Evolutionary conservation across 1,139 yeast genomes (phyloP).

Genomic region (Citeromyces siamensis): DNA sequence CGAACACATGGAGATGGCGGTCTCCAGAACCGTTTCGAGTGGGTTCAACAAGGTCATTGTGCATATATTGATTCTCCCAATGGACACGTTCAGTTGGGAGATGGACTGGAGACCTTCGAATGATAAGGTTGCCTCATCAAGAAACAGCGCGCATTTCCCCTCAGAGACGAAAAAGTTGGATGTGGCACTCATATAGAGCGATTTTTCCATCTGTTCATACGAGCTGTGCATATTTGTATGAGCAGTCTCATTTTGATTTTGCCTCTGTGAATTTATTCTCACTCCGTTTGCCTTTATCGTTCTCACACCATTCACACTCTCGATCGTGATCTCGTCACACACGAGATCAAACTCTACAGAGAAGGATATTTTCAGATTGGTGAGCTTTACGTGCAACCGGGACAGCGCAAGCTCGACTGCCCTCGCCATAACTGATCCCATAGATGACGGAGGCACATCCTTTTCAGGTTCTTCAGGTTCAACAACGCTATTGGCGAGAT

Average conservation of each 20-base stretch:
- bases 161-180: constrained; percentile 21
- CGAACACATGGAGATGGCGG: neutral
- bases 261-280: constrained; percentile 8
- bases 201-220: constrained; percentile 20
- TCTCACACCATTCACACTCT: constrained; percentile 35
- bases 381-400: constrained; percentile 37
- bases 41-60: neutral
- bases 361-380: constrained; percentile 31
- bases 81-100: constrained; percentile 31
- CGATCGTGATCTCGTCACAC: constrained; percentile 27
- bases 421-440: constrained; percentile 44
- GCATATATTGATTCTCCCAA: constrained; percentile 34
- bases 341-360: constrained; percentile 36
- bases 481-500: constrained; percentile 50
- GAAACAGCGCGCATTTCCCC: constrained; percentile 10
- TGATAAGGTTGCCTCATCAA: constrained; percentile 26
- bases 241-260: constrained; percentile 25
- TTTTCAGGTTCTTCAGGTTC: constrained; percentile 19
- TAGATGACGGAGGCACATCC: constrained; percentile 9
- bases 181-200: constrained; percentile 78
- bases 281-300: constrained; percentile 25
- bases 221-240: constrained; percentile 14
- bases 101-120: constrained; percentile 41
- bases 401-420: constrained; percentile 65
- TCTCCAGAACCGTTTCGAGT: neutral